Evolutionary conservation across 164 flowering plant species (phyloP).

Genomic region (Vitis rupestris): DNA sequence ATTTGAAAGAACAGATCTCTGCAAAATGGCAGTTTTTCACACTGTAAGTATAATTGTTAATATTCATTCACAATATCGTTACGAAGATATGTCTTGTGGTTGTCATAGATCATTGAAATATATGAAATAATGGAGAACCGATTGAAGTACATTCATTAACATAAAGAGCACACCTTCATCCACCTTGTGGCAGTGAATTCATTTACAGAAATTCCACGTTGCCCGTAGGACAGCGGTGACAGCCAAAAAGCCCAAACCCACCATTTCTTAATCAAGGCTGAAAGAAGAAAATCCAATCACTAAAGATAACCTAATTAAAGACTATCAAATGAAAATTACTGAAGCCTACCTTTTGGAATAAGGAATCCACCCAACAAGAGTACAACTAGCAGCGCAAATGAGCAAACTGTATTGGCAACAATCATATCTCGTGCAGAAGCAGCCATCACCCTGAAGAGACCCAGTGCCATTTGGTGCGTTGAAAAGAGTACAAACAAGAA

Average conservation of each 20-base stretch:
- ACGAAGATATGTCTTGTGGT: too few species aligned
- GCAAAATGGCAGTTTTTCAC: constrained; percentile 21
- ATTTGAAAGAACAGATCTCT: constrained; percentile 45
- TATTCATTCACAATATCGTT: not conserved
- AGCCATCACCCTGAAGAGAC: constrained; percentile 77
- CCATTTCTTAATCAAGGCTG: constrained; percentile 74
- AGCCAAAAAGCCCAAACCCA: constrained; percentile 89
- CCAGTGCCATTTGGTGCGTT: constrained; percentile 88
- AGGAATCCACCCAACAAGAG: constrained; percentile 83
- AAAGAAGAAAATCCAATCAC: constrained; percentile 6
- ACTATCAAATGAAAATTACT: not conserved
- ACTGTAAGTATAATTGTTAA: constrained; percentile 1
- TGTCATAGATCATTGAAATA: too few species aligned
- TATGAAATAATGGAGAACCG: not conserved
- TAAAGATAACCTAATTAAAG: not conserved
- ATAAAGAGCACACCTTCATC: constrained; percentile 55
- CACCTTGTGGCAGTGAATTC: constrained; percentile 84
- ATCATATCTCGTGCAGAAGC: constrained; percentile 70
- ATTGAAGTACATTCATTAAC: constrained; percentile 4
- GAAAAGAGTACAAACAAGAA: constrained; percentile 60
- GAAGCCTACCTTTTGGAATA: constrained; percentile 66
- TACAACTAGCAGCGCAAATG: constrained; percentile 55
- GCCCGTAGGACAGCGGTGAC: constrained; percentile 87
- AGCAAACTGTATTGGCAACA: constrained; percentile 73
- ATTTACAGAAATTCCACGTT: constrained; percentile 75